Conservation (phyloP, 805 yeast genomes). For the Wickerhamomyces ciferrii region DNA sequence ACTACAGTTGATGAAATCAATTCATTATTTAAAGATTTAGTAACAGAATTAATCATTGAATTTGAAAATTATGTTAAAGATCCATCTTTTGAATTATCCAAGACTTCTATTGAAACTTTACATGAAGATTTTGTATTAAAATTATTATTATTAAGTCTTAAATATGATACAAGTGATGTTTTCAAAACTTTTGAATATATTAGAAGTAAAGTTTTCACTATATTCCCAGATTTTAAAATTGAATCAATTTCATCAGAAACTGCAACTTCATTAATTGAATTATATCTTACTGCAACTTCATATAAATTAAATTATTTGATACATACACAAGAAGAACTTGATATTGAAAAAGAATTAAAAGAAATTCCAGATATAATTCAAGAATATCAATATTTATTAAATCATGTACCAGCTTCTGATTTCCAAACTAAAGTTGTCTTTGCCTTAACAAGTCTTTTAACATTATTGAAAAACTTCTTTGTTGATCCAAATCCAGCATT, state of each 20-base stretch:
- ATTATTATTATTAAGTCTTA: constrained; percentile 11
- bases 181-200: constrained; percentile 7
- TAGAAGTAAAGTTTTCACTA: constrained; percentile 5
- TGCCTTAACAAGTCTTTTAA: constrained; percentile 20
- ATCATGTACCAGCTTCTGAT: not conserved
- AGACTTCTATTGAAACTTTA: constrained; percentile 7
- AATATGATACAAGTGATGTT: constrained; percentile 7
- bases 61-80: constrained; percentile 8
- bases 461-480: constrained; percentile 23
- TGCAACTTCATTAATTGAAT: constrained; percentile 6
- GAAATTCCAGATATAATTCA: constrained; percentile 10
- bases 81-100: constrained; percentile 6
- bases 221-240: constrained; percentile 3
- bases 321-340: constrained; percentile 11
- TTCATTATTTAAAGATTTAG: constrained; percentile 3
- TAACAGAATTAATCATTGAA: constrained; percentile 11
- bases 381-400: constrained; percentile 7
- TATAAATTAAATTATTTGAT: constrained; percentile 14
- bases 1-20: constrained; percentile 7
- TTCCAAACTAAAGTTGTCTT: constrained; percentile 18
- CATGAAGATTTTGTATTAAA: constrained; percentile 15
- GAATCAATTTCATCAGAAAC: not conserved
- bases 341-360: constrained; percentile 14
- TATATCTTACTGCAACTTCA: constrained; percentile 11
- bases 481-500: constrained; percentile 26